Conservation (phyloP, 306 rosid genomes). For the apple (Malus domestica) region DNA sequence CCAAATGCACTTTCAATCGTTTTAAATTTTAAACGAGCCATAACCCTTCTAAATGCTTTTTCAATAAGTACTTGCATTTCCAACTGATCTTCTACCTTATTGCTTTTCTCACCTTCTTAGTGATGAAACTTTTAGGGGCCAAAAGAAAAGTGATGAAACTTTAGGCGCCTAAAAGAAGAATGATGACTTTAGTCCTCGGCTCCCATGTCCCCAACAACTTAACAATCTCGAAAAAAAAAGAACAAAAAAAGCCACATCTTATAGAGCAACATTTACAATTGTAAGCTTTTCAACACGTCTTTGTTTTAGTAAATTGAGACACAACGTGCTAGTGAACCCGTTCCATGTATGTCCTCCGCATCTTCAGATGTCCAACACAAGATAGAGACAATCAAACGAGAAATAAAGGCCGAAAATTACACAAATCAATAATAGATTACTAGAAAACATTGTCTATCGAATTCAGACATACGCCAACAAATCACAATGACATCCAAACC, state of each 20-base stretch:
- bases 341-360: not conserved
- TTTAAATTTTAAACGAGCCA: no score
- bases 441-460: slow-evolving; percentile 10
- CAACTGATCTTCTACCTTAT: no score
- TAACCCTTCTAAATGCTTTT: no score
- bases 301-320: no score
- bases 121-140: no score
- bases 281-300: not conserved
- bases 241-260: no score
- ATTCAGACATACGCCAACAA: slow-evolving; percentile 13
- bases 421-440: slow-evolving; percentile 17
- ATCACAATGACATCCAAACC: slow-evolving; percentile 29
- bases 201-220: not conserved
- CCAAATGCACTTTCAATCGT: no score
- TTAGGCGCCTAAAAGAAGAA: no score
- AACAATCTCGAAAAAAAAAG: not conserved
- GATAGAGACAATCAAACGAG: not conserved
- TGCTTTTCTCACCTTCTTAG: no score
- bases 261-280: not conserved
- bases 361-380: not conserved
- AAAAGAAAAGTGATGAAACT: no score
- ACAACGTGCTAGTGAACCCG: not conserved
- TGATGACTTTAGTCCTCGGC: not conserved
- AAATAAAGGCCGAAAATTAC: not conserved
- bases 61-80: no score